Conservation (phyloP, 495 filamentous ascomycete species). For the Trichoderma reesei region DNA sequence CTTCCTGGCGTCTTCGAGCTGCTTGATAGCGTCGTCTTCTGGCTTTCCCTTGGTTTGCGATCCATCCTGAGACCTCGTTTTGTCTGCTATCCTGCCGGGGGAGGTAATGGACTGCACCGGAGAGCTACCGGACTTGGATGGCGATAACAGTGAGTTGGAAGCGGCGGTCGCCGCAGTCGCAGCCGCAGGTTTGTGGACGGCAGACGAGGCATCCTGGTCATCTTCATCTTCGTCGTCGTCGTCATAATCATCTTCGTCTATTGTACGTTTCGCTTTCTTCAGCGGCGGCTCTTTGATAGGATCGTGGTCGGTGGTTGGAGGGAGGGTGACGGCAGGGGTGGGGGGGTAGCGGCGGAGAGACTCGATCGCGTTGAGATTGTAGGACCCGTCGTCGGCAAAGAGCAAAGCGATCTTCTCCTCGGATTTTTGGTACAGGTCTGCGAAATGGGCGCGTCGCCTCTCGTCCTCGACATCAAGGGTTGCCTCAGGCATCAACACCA, state of each 20-base stretch:
- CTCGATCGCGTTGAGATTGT: conserved; percentile 30
- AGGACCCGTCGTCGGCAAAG: conserved; percentile 70
- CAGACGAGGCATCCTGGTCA: conserved; percentile 38
- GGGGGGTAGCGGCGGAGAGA: conserved; percentile 28
- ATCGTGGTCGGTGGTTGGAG: conserved; percentile 38
- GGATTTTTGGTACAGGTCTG: conserved; percentile 31
- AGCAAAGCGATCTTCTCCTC: conserved; percentile 46
- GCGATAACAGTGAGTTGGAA: conserved; percentile 36
- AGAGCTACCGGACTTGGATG: conserved; percentile 49
- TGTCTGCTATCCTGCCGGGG: conserved; percentile 38
- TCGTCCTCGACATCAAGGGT: conserved; percentile 37
- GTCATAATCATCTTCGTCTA: conserved; percentile 71
- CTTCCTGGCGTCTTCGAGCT: conserved; percentile 87
- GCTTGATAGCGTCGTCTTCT: conserved; percentile 80
- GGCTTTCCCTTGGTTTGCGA: conserved; percentile 46
- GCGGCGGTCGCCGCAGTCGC: conserved; percentile 38
- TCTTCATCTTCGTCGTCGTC: conserved; percentile 72
- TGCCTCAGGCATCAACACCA: conserved; percentile 42
- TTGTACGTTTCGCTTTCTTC: conserved; percentile 43
- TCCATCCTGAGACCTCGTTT: conserved; percentile 33
- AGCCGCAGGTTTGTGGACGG: conserved; percentile 54
- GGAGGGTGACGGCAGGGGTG: conserved; percentile 18
- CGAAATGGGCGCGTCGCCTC: conserved; percentile 32
- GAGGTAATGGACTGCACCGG: conserved; percentile 45
- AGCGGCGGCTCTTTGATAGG: conserved; percentile 37